Base-by-base conservation (phyloP, 2,329 filamentous ascomycete species). In the Botrytis fragariae region DNA sequence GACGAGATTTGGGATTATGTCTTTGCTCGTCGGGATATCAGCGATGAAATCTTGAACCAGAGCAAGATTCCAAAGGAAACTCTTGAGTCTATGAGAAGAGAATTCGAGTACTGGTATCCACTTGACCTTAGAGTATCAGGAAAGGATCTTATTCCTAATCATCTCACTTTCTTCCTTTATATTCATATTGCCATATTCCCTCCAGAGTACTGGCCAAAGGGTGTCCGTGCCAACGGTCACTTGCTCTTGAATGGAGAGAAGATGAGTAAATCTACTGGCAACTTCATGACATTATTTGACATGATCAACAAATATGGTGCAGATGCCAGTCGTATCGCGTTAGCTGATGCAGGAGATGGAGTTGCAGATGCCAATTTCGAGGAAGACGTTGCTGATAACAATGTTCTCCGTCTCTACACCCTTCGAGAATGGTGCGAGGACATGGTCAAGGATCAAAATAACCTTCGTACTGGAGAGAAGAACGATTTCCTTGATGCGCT, bases 301-400 rank as follows among this genome's bases (percentile, higher is more conserved):
- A 88, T 95, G 44, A 92, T 95, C 22, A 88, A 91, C 78, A 99
- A 99, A 83, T 99, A 96, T 79, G 96, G 96, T 80, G 95, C 96
- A 14, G 96, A 98, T 82, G 96, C 96, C 20, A 92, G 92, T 61
- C 90, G 95, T 81, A 92, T 98, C 79, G 94, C 95, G 5, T 90
- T 99, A 76, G 95, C 95, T 29, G 96, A 99, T 82, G 94, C 94
- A 20, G 96, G 96, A 79, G 96, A 99, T 80, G 93, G 93, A 76
- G 94, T 98, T 75, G 92, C 94, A 76, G 96, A 99, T 83, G 95
- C 95, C 79, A 99, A 99, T 86, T 97, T 99, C 77, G 96, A 98
- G 80, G 96, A 99, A 85, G 90, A 92, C 72, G 94, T 98, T 57
- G 96, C 96, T 59, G 96, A 98, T 83, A 93, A 91, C 81, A 95